These are phyloP conservation scores for Smithsoniella earleae DNA, from an alignment of 163 green algal species.

Conservation along the genomic window DNA sequence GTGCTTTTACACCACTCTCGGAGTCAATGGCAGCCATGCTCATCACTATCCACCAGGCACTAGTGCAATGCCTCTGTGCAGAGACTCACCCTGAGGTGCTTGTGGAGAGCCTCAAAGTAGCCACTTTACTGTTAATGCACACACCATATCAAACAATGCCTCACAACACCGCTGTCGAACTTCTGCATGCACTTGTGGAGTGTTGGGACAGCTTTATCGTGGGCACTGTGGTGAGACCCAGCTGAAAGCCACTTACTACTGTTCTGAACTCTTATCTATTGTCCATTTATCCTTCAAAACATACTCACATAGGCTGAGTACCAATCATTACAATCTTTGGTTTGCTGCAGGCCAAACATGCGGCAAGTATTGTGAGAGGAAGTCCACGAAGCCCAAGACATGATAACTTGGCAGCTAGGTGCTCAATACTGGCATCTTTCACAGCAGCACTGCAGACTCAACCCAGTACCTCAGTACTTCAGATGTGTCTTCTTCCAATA, in stretches of 20 bases:
- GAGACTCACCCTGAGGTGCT: too few species aligned
- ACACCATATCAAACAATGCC: constrained; percentile 3
- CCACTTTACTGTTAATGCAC: background rate
- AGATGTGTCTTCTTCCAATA: too few species aligned
- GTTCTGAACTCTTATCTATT: background rate
- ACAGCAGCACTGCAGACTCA: background rate
- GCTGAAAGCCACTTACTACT: background rate
- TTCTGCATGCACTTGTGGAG: background rate
- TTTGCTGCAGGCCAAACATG: too few species aligned
- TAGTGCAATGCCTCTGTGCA: too few species aligned
- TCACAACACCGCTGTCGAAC: background rate
- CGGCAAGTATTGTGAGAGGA: too few species aligned
- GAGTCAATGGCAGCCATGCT: constrained; percentile 16
- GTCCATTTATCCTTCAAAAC: too few species aligned
- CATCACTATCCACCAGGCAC: background rate
- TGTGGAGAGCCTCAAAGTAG: constrained; percentile 1
- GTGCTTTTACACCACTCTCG: constrained; percentile 8
- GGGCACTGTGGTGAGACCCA: background rate
- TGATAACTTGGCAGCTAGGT: background rate
- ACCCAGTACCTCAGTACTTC: too few species aligned
- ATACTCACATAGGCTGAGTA: too few species aligned
- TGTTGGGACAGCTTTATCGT: background rate
- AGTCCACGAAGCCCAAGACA: constrained; percentile 14
- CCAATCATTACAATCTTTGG: too few species aligned
- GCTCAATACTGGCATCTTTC: background rate